Conservation (phyloP, 2,329 filamentous ascomycete genomes). For the Bipolaris sorokiniana region DNA sequence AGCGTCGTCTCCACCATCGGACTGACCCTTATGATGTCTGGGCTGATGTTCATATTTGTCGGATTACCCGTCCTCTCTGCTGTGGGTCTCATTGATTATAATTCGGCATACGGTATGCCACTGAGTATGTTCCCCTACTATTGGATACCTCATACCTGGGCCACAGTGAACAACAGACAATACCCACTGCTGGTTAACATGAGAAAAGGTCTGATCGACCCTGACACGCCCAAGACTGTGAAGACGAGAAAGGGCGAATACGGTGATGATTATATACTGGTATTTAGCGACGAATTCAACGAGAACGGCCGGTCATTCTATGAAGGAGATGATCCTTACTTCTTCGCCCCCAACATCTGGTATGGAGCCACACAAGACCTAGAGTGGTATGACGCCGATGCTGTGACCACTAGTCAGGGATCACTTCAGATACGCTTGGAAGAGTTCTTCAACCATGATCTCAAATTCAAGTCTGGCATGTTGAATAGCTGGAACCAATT, state of each 20-base stretch:
- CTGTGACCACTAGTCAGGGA: conserved; percentile 57
- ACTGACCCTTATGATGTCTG: conserved; percentile 54
- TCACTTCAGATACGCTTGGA: conserved; percentile 56
- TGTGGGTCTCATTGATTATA: conserved; percentile 49
- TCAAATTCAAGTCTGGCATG: conserved; percentile 59
- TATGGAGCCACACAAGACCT: conserved; percentile 60
- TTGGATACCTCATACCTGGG: conserved; percentile 49
- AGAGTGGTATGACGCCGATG: conserved; percentile 61
- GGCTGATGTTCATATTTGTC: conserved; percentile 59
- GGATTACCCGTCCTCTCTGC: conserved; percentile 58
- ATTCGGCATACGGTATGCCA: conserved; percentile 49
- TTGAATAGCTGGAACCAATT: conserved; percentile 61
- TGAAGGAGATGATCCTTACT: conserved; percentile 63
- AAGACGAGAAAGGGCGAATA: conserved; percentile 55
- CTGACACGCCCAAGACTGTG: conserved; percentile 57
- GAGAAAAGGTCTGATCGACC: conserved; percentile 58
- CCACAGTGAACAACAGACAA: conserved; percentile 55
- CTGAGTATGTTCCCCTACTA: conserved; percentile 48
- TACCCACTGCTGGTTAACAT: conserved; percentile 59
- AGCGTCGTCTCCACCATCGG: conserved; percentile 54
- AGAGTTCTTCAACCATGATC: conserved; percentile 53
- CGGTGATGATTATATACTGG: conserved; percentile 55
- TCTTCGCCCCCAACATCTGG: conserved; percentile 60
- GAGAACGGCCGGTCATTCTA: conserved; percentile 61
- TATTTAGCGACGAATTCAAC: conserved; percentile 66